Conservation (phyloP, 352 stramenopile species). For the Vaucheria bursata region DNA sequence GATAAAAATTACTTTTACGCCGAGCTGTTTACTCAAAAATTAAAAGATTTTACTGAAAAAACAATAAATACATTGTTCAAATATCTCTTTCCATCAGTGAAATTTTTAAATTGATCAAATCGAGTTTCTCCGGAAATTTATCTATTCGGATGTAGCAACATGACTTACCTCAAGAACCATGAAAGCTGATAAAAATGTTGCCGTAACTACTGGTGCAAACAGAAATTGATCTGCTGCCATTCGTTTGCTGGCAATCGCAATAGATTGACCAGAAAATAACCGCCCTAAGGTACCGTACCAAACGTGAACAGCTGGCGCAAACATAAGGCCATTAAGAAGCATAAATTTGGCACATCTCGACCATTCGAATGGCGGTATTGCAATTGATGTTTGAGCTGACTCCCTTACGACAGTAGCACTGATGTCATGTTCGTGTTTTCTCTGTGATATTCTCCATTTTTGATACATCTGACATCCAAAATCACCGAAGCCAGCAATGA, state of each 20-base stretch:
- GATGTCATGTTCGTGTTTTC: no score
- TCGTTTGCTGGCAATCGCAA: conserved; percentile 38
- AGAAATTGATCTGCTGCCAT: conserved; percentile 51
- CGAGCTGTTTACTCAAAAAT: neutral
- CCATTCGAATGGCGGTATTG: conserved; percentile 5
- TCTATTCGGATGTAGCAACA: no score
- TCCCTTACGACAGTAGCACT: no score
- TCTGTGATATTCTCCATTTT: no score
- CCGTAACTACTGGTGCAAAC: conserved; percentile 49
- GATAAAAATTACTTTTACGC: no score
- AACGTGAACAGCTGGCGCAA: neutral
- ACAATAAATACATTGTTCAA: neutral
- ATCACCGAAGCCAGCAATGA: neutral
- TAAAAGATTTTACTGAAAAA: neutral
- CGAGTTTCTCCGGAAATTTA: no score
- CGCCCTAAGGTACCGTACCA: conserved; percentile 5
- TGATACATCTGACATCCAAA: conserved; percentile 6
- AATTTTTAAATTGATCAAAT: conserved; percentile 17
- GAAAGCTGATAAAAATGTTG: conserved; percentile 41
- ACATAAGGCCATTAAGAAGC: neutral
- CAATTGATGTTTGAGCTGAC: no score
- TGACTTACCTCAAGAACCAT: conserved; percentile 34
- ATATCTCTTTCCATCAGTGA: neutral
- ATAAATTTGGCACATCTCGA: neutral
- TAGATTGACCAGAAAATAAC: neutral